A percentile compares a stretch with the other conserved stretches of the same genome.
These are phyloP conservation scores for Scolecobasidium constrictum DNA, from an alignment of 2,329 filamentous ascomycete genomes.

Conservation along the genomic window DNA sequence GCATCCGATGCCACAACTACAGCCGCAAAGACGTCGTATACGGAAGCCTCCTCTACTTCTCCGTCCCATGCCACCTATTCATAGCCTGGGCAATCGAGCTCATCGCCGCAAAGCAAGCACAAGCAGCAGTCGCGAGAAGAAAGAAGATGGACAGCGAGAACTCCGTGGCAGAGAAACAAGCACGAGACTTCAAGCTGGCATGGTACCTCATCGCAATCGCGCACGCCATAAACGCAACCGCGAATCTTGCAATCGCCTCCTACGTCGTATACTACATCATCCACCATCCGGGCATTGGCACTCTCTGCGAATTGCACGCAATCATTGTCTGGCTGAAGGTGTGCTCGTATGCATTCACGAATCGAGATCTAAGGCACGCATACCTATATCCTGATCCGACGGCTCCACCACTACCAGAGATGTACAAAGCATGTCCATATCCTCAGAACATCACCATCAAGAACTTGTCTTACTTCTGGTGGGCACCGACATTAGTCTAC, in stretches of 20 bases:
- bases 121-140: constrained; percentile 50
- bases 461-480: constrained; percentile 95
- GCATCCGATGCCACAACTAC: constrained; percentile 81
- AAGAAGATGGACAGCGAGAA: constrained; percentile 36
- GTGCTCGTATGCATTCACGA: constrained; percentile 91
- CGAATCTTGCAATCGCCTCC: constrained; percentile 71
- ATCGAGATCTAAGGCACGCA: constrained; percentile 85
- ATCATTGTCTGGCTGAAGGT: constrained; percentile 95
- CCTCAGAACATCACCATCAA: constrained; percentile 79
- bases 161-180: constrained; percentile 45
- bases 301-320: constrained; percentile 79
- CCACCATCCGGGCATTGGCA: constrained; percentile 88
- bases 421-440: constrained; percentile 79
- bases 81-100: constrained; percentile 84
- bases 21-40: constrained; percentile 65
- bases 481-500: constrained; percentile 91
- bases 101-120: constrained; percentile 68
- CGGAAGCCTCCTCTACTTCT: constrained; percentile 67
- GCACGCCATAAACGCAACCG: constrained; percentile 73
- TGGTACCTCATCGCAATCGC: constrained; percentile 74
- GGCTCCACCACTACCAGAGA: constrained; percentile 61
- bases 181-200: constrained; percentile 54
- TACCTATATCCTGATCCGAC: constrained; percentile 58
- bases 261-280: constrained; percentile 83
- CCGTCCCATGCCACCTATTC: constrained; percentile 84